Conservation (phyloP, 2,329 filamentous ascomycete genomes). For the Daldinia sp. region DNA sequence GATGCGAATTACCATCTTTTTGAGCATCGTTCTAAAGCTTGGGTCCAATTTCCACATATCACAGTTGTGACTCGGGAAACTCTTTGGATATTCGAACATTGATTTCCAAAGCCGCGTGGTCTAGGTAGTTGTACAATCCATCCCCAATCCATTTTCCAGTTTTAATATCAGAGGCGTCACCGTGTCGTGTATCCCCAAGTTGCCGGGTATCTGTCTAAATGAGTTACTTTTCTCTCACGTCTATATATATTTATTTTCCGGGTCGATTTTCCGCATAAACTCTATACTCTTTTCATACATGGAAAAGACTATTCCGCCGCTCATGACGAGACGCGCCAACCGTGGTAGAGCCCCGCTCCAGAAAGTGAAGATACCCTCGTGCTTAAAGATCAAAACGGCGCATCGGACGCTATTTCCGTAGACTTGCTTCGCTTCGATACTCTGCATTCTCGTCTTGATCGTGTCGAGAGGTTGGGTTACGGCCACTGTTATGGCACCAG, state of each 20-base stretch:
- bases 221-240: slow-evolving; percentile 13
- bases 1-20: neutral
- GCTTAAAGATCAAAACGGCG: slow-evolving; percentile 81
- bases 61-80: neutral
- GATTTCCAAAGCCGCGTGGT: neutral
- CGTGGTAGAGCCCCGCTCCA: slow-evolving; percentile 94
- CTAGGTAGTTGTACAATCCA: neutral
- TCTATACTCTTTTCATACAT: slow-evolving; percentile 99
- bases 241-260: slow-evolving; percentile 82
- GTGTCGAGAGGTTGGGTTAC: slow-evolving; percentile 83
- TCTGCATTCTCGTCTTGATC: slow-evolving; percentile 98
- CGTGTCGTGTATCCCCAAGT: neutral
- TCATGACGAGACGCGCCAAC: slow-evolving; percentile 83
- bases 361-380: slow-evolving; percentile 88
- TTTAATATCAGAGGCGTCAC: neutral
- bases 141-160: neutral
- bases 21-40: neutral
- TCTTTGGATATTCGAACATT: neutral
- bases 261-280: slow-evolving; percentile 79
- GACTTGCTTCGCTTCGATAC: slow-evolving; percentile 78
- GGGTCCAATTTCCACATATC: neutral
- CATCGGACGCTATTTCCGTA: slow-evolving; percentile 93
- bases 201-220: slow-evolving; percentile 38
- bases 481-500: slow-evolving; percentile 90
- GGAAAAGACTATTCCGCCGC: slow-evolving; percentile 96